phyloP scores from a whole-genome alignment of 2,329 filamentous ascomycete genomes.

The Ophidiomyces ophidiicola region DNA sequence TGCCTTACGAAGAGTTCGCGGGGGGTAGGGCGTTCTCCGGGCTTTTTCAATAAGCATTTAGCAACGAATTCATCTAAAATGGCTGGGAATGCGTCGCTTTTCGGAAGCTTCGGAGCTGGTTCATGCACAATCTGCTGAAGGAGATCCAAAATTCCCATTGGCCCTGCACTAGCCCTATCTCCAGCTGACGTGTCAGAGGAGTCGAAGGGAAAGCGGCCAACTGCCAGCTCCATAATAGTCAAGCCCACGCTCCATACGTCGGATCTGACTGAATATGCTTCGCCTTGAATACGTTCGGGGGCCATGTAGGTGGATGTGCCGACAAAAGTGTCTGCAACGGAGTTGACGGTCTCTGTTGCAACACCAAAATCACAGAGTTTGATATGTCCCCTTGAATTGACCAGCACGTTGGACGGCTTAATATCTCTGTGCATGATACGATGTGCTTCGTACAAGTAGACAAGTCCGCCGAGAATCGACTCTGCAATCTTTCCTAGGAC shows the following conservation, averaged over 20 bases:
- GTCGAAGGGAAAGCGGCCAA: slow-evolving; percentile 92
- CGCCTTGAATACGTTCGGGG: slow-evolving; percentile 91
- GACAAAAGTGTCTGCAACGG: slow-evolving; percentile 94
- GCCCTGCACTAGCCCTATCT: slow-evolving; percentile 53
- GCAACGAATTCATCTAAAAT: slow-evolving; percentile 96
- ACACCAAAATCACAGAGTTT: slow-evolving; percentile 98
- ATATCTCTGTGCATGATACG: slow-evolving; percentile 99
- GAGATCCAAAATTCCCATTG: slow-evolving; percentile 88
- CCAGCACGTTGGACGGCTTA: slow-evolving; percentile 93
- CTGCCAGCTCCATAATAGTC: slow-evolving; percentile 90
- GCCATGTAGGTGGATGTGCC: slow-evolving; percentile 99
- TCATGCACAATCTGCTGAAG: slow-evolving; percentile 97
- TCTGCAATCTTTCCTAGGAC: slow-evolving; percentile 96
- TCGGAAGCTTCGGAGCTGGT: slow-evolving; percentile 80
- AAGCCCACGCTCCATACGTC: slow-evolving; percentile 98
- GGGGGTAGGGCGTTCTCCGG: slow-evolving; percentile 78
- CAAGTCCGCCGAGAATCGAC: slow-evolving; percentile 81
- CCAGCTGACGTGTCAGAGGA: slow-evolving; percentile 66
- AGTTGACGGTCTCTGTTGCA: slow-evolving; percentile 95
- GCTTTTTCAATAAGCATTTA: slow-evolving; percentile 83
- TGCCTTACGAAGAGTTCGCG: slow-evolving; percentile 75
- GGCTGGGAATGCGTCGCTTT: slow-evolving; percentile 91
- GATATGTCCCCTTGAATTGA: slow-evolving; percentile 88
- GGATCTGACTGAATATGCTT: slow-evolving; percentile 93
- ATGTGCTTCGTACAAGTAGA: slow-evolving; percentile 88